Evolutionary conservation across 305 asterid genomes (phyloP).

Genomic region (Plantago rigida): DNA sequence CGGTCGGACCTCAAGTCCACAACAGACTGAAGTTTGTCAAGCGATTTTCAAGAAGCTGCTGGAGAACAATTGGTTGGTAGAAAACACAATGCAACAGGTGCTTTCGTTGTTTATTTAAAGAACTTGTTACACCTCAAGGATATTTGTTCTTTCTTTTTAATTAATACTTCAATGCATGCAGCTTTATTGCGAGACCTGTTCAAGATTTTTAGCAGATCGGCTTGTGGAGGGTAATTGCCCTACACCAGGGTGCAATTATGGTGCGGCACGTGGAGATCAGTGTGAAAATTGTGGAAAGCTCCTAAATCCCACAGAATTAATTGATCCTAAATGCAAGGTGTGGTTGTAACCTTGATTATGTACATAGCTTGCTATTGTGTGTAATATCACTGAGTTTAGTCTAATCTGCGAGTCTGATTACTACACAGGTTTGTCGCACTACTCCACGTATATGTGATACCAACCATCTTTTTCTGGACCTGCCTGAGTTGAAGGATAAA

Average conservation of each 20-base stretch:
- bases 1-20: constrained; percentile 88
- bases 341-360: constrained; percentile 5
- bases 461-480: constrained; percentile 80
- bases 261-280: constrained; percentile 92
- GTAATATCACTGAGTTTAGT: constrained; percentile 5
- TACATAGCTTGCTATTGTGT: not conserved
- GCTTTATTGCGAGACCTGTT: constrained; percentile 5
- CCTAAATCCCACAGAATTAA: constrained; percentile 68
- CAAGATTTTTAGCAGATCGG: constrained; percentile 30
- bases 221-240: constrained; percentile 87
- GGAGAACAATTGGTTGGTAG: constrained; percentile 73
- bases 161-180: not conserved
- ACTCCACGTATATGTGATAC: constrained; percentile 67
- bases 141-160: not conserved
- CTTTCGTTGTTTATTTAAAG: not conserved
- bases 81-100: constrained; percentile 55
- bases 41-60: constrained; percentile 64
- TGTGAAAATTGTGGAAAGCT: constrained; percentile 85
- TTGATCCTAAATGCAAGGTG: constrained; percentile 90
- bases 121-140: not conserved
- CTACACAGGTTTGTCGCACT: constrained; percentile 56
- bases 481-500: constrained; percentile 68
- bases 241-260: constrained; percentile 62
- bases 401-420: constrained; percentile 22
- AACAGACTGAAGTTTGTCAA: constrained; percentile 90